These are phyloP conservation scores for Tolypocladium album DNA, from an alignment of 2,329 filamentous ascomycete species.

Conservation along the genomic window DNA sequence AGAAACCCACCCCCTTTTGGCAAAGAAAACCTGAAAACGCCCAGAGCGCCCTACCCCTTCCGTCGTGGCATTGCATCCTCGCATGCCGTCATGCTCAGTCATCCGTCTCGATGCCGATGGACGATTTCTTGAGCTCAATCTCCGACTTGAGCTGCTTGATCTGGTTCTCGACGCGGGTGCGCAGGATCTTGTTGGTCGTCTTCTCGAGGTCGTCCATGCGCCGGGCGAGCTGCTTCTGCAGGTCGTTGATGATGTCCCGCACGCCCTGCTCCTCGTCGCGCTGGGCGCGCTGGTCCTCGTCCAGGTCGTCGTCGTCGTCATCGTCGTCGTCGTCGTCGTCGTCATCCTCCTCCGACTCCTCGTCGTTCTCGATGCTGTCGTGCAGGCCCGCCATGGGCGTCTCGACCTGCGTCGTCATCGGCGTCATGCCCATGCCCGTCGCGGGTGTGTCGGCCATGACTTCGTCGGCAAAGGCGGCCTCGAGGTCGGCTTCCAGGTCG, in stretches of 20 bases:
- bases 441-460: conserved; percentile 27
- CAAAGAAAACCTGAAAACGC: not conserved
- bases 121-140: conserved; percentile 33
- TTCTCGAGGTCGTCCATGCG: conserved; percentile 32
- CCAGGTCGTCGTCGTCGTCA: conserved; percentile 42
- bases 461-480: conserved; percentile 39
- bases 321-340: conserved; percentile 36
- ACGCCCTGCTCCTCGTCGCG: conserved; percentile 42
- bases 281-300: conserved; percentile 40
- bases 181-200: conserved; percentile 36
- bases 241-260: conserved; percentile 41
- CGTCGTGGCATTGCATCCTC: not conserved
- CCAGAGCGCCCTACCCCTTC: not conserved
- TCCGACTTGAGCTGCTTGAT: conserved; percentile 36
- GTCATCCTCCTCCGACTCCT: conserved; percentile 29
- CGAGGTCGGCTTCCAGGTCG: conserved; percentile 44
- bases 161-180: conserved; percentile 35
- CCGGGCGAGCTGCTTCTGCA: conserved; percentile 38
- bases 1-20: not conserved
- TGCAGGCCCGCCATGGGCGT: conserved; percentile 33
- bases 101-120: conserved; percentile 29
- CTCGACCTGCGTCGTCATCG: conserved; percentile 30
- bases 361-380: conserved; percentile 31
- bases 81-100: conserved; percentile 11
- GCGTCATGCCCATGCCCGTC: conserved; percentile 31